Base-by-base conservation (phyloP, 192 early-diverging fungal species). In the Gamsiella multidivaricata region DNA sequence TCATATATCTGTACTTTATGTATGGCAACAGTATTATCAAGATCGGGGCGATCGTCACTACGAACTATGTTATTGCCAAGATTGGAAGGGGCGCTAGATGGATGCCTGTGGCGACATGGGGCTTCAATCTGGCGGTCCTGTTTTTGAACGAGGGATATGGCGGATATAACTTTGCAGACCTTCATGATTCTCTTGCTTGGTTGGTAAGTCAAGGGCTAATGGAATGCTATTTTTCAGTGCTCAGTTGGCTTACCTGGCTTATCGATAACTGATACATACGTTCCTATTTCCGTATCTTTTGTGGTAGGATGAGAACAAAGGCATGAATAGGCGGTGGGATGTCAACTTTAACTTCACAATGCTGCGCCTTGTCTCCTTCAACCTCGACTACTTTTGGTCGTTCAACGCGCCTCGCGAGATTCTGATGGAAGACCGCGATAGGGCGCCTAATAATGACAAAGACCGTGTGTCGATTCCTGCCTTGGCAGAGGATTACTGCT, bases 371-470 rank as follows among this genome's bases (percentile, higher is more conserved):
- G 85, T 99, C 20, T 96, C 95, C 3, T 99, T 92, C 76, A 88
- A 91, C 52, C 93, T 98, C 91, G 97, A 99, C 82, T 94, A 92
- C 68, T 94, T 96, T 68, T 97, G 95, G 96, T 74, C 58, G 26
- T 69, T 74, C 50, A 56, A 54, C 47, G 14, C 67, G 4, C 31
- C 75, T 12, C 52, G 37, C 23, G 75, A 62, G 20, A 49, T 54
- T 5, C 8, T 50, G 17, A 43, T 62, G 64, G 69, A 78, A 26
- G 66, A 80, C 49, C 72, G 62, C 31, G 74, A 71, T 1, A 79
- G 56, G 11, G 68, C 54, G 3, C 70, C 81, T 37, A 42, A 62
- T 2, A 85, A 68, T 5, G 89, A 88, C 17, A 91, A 87, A 53
- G 86, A 90, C 1, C 88, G 93, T 41, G 82, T 90, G 7, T 66